These are phyloP conservation scores for Lachancea meyersii DNA, from an alignment of 805 yeast genomes.

Conservation along the genomic window DNA sequence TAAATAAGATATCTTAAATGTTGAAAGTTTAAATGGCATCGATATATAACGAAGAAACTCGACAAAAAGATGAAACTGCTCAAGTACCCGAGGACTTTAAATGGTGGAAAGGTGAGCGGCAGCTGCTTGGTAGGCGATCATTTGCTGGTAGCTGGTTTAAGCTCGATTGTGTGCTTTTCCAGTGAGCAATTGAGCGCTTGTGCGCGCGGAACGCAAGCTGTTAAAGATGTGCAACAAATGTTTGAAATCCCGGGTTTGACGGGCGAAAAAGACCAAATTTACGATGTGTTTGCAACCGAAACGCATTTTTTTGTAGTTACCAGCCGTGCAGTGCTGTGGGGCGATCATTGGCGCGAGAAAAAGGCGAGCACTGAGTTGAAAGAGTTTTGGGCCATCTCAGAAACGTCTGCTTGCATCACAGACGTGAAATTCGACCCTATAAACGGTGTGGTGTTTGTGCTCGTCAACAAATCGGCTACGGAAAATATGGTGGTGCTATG, in stretches of 20 bases:
- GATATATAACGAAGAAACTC: neutral
- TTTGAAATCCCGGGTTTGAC: neutral
- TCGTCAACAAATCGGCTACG: slow-evolving; percentile 14
- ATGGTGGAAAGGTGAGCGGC: slow-evolving; percentile 24
- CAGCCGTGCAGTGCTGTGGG: slow-evolving; percentile 17
- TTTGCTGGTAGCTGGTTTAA: slow-evolving; percentile 32
- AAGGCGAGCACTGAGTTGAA: slow-evolving; percentile 1
- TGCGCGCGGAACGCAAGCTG: slow-evolving; percentile 22
- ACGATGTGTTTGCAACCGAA: neutral
- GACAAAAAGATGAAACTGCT: slow-evolving; percentile 23
- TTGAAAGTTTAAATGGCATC: neutral
- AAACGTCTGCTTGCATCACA: slow-evolving; percentile 22
- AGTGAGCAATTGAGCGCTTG: slow-evolving; percentile 24
- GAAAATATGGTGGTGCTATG: slow-evolving; percentile 19
- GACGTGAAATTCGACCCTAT: slow-evolving; percentile 24
- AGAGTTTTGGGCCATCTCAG: slow-evolving; percentile 13
- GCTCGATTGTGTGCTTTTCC: slow-evolving; percentile 25
- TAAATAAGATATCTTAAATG: neutral
- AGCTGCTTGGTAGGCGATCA: slow-evolving; percentile 47
- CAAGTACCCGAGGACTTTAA: slow-evolving; percentile 23
- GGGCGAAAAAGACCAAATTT: neutral
- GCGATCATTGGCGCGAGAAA: slow-evolving; percentile 16
- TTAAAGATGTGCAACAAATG: slow-evolving; percentile 5
- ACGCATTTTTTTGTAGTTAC: slow-evolving; percentile 20
- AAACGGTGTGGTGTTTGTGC: slow-evolving; percentile 18